A percentile compares a stretch with the other conserved stretches of the same genome.
phyloP scores from a whole-genome alignment of 352 stramenopile species.

The Globisporangium spiculum region DNA sequence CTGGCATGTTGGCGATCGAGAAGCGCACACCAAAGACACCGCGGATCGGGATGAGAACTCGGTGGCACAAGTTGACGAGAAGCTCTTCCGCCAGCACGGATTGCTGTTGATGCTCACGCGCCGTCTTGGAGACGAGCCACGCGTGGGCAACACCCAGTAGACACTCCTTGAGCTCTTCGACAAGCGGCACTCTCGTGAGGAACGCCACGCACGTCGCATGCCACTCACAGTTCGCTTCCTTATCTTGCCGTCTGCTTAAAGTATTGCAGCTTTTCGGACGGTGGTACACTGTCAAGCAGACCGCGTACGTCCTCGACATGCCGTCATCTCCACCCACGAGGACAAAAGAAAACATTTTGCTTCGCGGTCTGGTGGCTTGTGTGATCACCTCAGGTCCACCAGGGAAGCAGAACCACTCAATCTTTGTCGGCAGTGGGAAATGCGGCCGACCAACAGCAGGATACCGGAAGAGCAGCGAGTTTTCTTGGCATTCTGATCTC shows the following conservation, averaged over 20 bases:
- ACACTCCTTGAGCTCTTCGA: slow-evolving; percentile 51
- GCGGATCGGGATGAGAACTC: slow-evolving; percentile 56
- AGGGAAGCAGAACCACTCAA: slow-evolving; percentile 89
- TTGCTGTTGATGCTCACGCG: background rate
- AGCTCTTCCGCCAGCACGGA: slow-evolving; percentile 27
- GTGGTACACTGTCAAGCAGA: slow-evolving; percentile 76
- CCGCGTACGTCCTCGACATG: slow-evolving; percentile 61
- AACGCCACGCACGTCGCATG: slow-evolving; percentile 70
- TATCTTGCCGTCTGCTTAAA: slow-evolving; percentile 3
- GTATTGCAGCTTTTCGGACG: slow-evolving; percentile 14
- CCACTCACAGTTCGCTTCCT: slow-evolving; percentile 36
- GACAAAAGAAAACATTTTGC: slow-evolving; percentile 77
- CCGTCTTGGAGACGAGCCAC: slow-evolving; percentile 35
- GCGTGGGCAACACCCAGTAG: slow-evolving; percentile 49
- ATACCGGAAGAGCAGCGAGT: slow-evolving; percentile 61
- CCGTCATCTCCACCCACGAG: slow-evolving; percentile 75
- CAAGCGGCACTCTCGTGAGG: slow-evolving; percentile 61
- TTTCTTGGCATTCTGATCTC: slow-evolving; percentile 31
- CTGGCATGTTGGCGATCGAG: slow-evolving; percentile 25
- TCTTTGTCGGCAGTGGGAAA: slow-evolving; percentile 81
- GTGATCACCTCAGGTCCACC: slow-evolving; percentile 56
- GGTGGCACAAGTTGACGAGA: slow-evolving; percentile 51
- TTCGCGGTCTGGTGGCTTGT: slow-evolving; percentile 39
- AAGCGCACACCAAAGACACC: slow-evolving; percentile 69
- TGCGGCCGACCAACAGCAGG: slow-evolving; percentile 44